Evolutionary conservation across 1,284 basidiomycete genomes (phyloP).

Genomic region (Trichosporon ovoides): DNA sequence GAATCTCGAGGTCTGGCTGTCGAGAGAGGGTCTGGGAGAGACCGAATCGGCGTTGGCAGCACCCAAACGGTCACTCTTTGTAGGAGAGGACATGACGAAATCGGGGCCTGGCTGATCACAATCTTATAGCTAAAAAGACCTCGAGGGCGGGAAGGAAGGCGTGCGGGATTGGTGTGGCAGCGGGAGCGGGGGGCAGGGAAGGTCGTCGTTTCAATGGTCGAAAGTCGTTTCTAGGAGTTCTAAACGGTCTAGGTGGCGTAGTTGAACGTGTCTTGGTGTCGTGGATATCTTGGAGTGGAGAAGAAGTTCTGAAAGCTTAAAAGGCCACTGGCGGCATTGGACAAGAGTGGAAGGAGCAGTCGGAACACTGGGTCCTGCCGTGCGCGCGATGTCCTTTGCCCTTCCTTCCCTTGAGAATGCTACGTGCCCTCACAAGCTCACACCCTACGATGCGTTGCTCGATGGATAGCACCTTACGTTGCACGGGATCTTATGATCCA

Average conservation of each 20-base stretch:
- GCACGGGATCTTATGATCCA: no score
- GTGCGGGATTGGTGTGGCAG: background rate
- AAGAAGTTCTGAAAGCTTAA: background rate
- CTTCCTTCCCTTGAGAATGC: no score
- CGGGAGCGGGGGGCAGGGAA: background rate
- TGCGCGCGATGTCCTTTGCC: no score
- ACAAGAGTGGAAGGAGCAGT: background rate
- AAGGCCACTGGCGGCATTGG: no score
- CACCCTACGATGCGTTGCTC: no score
- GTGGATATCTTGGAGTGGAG: background rate
- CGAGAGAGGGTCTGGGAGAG: background rate
- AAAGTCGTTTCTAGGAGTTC: background rate
- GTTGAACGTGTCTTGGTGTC: background rate
- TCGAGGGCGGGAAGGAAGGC: background rate
- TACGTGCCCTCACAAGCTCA: no score
- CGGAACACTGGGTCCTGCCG: background rate
- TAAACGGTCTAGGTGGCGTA: background rate
- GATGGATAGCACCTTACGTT: no score
- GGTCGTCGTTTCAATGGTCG: background rate
- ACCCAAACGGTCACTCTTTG: background rate
- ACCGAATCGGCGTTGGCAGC: background rate
- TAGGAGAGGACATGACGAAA: background rate
- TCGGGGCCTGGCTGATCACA: background rate
- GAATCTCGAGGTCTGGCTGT: background rate
- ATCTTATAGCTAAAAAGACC: no score